Percentiles rank a stretch among this genome's conserved stretches.
Evolutionary conservation across 805 yeast genomes (phyloP).

Genomic region (Ogataea nakhonphanomensis): DNA sequence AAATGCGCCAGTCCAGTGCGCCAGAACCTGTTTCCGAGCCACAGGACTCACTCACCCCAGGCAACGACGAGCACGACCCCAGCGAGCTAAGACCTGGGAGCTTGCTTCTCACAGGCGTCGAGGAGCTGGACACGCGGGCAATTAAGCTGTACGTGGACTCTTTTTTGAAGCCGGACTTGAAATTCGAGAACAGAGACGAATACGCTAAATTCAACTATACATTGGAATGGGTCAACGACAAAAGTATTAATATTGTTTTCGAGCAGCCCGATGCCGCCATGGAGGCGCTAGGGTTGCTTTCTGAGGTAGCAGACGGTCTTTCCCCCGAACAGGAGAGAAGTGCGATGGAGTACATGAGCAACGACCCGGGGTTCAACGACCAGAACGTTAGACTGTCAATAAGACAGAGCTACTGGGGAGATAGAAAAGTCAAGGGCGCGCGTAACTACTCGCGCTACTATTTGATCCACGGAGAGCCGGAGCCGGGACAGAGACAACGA

Average conservation of each 20-base stretch:
- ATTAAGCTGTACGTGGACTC: conserved; percentile 53
- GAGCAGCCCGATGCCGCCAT: conserved; percentile 30
- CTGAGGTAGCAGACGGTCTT: conserved; percentile 14
- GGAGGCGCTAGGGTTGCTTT: conserved; percentile 20
- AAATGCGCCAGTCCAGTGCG: conserved; percentile 2
- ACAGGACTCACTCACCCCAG: not conserved
- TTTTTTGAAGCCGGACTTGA: conserved; percentile 36
- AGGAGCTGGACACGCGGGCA: conserved; percentile 56
- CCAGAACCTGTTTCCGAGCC: conserved; percentile 1
- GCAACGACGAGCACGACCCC: conserved; percentile 17
- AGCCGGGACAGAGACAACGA: conserved; percentile 32
- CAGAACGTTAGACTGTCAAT: conserved; percentile 35
- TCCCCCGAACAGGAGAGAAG: conserved; percentile 36
- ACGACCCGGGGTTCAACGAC: conserved; percentile 16
- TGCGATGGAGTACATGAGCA: conserved; percentile 37
- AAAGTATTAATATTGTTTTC: conserved; percentile 54
- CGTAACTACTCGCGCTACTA: conserved; percentile 60
- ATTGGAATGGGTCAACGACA: conserved; percentile 67
- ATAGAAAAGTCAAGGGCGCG: conserved; percentile 56
- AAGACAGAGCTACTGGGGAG: conserved; percentile 51
- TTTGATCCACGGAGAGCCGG: conserved; percentile 69
- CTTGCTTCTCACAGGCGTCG: conserved; percentile 56
- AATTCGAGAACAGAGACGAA: conserved; percentile 28
- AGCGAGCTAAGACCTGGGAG: conserved; percentile 43
- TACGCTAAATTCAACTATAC: conserved; percentile 34